Base-by-base conservation (phyloP, 768 basidiomycete genomes). In the Dentipellis fragilis region DNA sequence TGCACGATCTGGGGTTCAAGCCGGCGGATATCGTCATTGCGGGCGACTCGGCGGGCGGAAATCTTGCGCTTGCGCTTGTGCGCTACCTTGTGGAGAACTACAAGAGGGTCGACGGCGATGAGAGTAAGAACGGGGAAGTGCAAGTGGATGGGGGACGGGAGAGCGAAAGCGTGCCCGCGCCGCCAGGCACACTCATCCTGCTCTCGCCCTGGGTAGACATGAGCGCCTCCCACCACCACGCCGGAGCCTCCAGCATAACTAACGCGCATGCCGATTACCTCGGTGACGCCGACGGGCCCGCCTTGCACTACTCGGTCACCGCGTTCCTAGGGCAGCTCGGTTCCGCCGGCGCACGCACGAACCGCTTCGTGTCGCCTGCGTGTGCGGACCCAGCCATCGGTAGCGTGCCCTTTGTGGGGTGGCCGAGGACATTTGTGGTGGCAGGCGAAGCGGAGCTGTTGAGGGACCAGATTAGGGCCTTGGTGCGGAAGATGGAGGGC, bases 21-120 rank as follows among this genome's bases (percentile, higher is more conserved):
- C 57, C 63, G 7, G 51, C 51, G 38, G 49, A 63, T 22, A 56
- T 63, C 39, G 22, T 59, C 21, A 37, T 62, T 14, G 49, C 45
- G 11, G 63, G 60, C 35, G 63, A 63, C 56, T 63, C 63, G 19
- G 60, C 60, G 3, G 63, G 63, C 34, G 62, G 53, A 8, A 59
- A 61, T 40, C 60, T 63, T 17, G 58, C 57, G 19, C 57, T 61
- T 3, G 59, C 58, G 12, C 45, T 63, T 17, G 55, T 48, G 19
- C 60, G 61, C 21, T 62, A 63, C 49, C 54, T 63, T 35, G 49
- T 55, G 12, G 54, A 61, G 54, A 46, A 60, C 11, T n/a, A n/a
- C 39, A n/a, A 40, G n/a, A n/a, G n/a, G n/a, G n/a, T n/a, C n/a
- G n/a, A n/a, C n/a, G n/a, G n/a, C n/a, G n/a, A n/a, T n/a, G n/a